Percentiles rank a stretch among this genome's conserved stretches.
These are phyloP conservation scores for Sporothrix euskadiensis DNA, from an alignment of 2,329 filamentous ascomycete genomes.

Conservation along the genomic window DNA sequence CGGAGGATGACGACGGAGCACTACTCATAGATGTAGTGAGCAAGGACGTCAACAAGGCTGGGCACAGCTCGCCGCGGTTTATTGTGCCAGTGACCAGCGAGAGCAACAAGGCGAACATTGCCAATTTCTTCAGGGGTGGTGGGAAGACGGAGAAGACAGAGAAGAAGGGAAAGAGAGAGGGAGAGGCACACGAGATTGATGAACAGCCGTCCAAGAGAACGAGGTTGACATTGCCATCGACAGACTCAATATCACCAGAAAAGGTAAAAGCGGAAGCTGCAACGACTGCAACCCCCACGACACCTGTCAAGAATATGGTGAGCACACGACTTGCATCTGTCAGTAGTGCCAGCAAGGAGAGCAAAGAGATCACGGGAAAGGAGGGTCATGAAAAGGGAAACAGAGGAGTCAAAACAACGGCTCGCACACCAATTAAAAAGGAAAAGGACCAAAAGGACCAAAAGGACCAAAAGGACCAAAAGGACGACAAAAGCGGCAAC, in stretches of 20 bases:
- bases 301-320: neutral
- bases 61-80: conserved; percentile 83
- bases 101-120: conserved; percentile 90
- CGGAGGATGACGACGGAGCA: conserved; percentile 56
- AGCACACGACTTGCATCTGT: neutral
- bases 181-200: neutral
- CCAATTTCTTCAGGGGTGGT: conserved; percentile 78
- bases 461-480: neutral
- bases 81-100: conserved; percentile 79
- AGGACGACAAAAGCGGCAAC: neutral
- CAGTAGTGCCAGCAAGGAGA: neutral
- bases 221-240: neutral
- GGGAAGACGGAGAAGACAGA: neutral
- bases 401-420: neutral
- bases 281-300: neutral
- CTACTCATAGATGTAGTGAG: conserved; percentile 70
- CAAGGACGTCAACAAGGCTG: conserved; percentile 90
- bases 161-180: neutral
- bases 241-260: neutral
- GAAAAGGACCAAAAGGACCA: neutral
- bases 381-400: too few relatives aligned
- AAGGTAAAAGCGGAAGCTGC: neutral
- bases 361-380: neutral
- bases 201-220: neutral
- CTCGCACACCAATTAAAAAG: neutral